Base-by-base conservation (phyloP, 2,329 filamentous ascomycete genomes). In the Sarocladium oryzae region DNA sequence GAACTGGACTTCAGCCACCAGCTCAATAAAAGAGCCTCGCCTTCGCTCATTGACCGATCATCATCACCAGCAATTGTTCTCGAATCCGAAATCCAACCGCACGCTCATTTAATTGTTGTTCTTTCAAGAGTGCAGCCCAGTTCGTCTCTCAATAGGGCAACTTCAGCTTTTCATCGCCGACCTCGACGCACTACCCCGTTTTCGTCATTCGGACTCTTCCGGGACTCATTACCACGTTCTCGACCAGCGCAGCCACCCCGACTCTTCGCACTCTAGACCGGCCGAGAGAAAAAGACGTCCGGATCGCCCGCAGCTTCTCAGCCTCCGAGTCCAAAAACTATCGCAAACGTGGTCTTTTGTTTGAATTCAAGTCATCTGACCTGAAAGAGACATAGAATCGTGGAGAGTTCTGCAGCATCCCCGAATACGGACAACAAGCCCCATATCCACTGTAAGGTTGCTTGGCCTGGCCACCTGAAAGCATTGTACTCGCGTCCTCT, bases 211-310 rank as follows among this genome's bases (percentile, higher is more conserved):
- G 43, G 21, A 26, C 43, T n/a, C 32, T 48, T 26, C 43, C 43
- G 26, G 43, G 26, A 48, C 33, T 33, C 16, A 20, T 20, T 21
- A 32, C 43, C 43, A 48, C 26, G 43, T 48, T 48, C 28, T 48
- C 43, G 43, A 48, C 43, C 43, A 48, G 43, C 43, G 43, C 43
- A 48, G 43, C 43, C 26, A 20, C 28, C 40, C 40, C 40, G 40
- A 43, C 40, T 26, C 40, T 23, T 7, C 13, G 40, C 21, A 28
- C 6, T 32, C 43, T n/a, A 48, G 28, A 48, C 43, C 24, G 10
- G 40, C 26, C 26, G 26, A 48, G 26, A 48, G 18, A 26, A 24
- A 30, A 30, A 21, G 21, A 32, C 11, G 4, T 30, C 20, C 8
- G 40, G 28, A 5, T 16, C 20, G n/a, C 23, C 11, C 13, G 21